Evolutionary conservation across 2,329 filamentous ascomycete genomes (phyloP), one percentile per base, ranked within the genome.

Genomic region (Zasmidium cellare): DNA sequence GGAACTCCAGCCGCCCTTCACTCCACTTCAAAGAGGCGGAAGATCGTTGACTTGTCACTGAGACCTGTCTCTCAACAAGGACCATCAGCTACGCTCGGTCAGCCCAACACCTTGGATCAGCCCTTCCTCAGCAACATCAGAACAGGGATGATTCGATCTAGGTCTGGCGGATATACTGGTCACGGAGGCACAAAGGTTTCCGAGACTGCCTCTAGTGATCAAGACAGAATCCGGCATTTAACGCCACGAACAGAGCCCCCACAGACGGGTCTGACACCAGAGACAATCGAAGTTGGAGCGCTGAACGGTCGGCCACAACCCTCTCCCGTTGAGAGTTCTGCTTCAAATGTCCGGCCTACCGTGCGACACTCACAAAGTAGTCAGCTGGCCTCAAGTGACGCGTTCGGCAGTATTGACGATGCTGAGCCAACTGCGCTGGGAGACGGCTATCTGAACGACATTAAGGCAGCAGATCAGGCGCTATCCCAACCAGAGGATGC

Each of bases 341-440:
- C 5, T 11, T 28, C 11, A 11, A 5, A 28, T 5, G 11, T 28
- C 25, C 25, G 11, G 25, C 25, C 25, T 11, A 28, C 5, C 5
- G 25, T 28, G 6, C 25, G 11, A 28, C 25, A 5, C 11, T 5
- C 5, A 6, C 25, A 5, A 28, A 28, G 25, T 11, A 11, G 16
- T 6, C 35, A n/a, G 16, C 7, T 41, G 16, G 6, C 16, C 11
- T 18, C 65, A 1, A 71, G 68, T 56, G 69, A 71, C 35, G 64
- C 67, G 38, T 72, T 65, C 49, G 65, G 69, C 44, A 64, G 60
- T 20, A 50, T 71, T 19, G 64, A 69, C 41, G 67, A 69, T 3
- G 57, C 38, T 9, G 58, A 60, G 11, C 19, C 69, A 2, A 3
- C 68, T 9, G 47, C 55, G 9, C 59, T 59, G 16, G 62, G 53